Conservation (phyloP, 2,329 filamentous ascomycete species). For the Aspergillus sclerotialis region DNA sequence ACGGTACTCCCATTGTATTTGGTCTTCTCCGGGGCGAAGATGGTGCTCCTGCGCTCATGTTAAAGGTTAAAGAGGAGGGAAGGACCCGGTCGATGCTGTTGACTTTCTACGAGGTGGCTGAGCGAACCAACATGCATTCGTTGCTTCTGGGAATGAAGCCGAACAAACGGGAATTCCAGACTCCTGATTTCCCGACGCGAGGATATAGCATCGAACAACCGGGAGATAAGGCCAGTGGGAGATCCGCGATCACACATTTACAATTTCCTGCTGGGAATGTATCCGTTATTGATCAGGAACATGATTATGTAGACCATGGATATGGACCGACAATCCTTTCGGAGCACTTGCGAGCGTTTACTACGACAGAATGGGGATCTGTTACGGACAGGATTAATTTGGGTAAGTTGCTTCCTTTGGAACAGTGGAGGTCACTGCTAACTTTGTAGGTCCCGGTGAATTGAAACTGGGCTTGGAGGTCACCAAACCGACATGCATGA, state of each 20-base stretch:
- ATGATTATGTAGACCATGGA: conserved; percentile 48
- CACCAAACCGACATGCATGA: conserved; percentile 54
- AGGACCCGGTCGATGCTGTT: conserved; percentile 66
- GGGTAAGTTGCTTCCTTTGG: conserved; percentile 30
- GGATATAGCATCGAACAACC: conserved; percentile 55
- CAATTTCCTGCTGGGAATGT: conserved; percentile 31
- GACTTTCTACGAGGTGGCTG: conserved; percentile 66
- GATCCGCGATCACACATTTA: conserved; percentile 23
- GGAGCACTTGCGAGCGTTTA: conserved; percentile 66
- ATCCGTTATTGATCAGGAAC: conserved; percentile 64
- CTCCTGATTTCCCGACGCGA: conserved; percentile 60
- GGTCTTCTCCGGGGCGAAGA: conserved; percentile 68
- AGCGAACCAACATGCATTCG: conserved; percentile 64
- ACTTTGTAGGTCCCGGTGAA: conserved; percentile 55
- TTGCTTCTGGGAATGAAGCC: conserved; percentile 67
- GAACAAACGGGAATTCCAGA: conserved; percentile 61
- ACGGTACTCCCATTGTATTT: conserved; percentile 65
- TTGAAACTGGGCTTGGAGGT: conserved; percentile 61
- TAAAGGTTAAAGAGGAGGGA: conserved; percentile 62
- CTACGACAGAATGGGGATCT: conserved; percentile 68
- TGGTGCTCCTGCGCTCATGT: conserved; percentile 60
- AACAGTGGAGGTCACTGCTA: conserved; percentile 5
- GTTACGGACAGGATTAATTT: conserved; percentile 80
- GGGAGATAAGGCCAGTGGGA: conserved; percentile 24
- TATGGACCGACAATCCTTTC: conserved; percentile 64